Conservation (phyloP, 345 rosid species). For the Aquilaria yunnanensis region DNA sequence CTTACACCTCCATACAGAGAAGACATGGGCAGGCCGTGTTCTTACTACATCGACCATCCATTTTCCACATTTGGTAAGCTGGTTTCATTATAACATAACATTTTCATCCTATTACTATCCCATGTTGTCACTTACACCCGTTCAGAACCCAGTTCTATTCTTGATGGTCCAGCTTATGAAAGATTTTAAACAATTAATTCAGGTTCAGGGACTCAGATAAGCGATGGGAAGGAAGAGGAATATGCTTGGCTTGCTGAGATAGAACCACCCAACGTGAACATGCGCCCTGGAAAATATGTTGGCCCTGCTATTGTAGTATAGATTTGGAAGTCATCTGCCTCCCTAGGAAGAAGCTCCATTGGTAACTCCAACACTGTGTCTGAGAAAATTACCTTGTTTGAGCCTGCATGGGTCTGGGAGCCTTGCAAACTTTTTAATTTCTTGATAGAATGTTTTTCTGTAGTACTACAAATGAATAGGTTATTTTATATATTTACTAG, state of each 20-base stretch:
- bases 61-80: conserved; percentile 54
- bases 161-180: conserved; percentile 3
- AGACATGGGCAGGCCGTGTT: conserved; percentile 67
- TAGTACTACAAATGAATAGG: no score
- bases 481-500: no score
- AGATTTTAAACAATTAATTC: conserved; percentile 16
- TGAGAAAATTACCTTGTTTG: no score
- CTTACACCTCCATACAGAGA: conserved; percentile 88
- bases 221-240: conserved; percentile 51
- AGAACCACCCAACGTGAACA: conserved; percentile 67
- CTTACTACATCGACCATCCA: conserved; percentile 80
- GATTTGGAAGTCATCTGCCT: conserved; percentile 13
- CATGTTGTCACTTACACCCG: background rate
- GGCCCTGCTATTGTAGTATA: conserved; percentile 61
- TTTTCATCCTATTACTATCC: background rate
- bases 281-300: conserved; percentile 59
- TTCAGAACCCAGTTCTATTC: background rate
- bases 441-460: no score
- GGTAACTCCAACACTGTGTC: no score
- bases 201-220: conserved; percentile 35
- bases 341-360: no score
- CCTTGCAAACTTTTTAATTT: no score
- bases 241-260: conserved; percentile 85
- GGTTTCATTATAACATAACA: background rate
- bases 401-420: no score